phyloP scores from a whole-genome alignment of 2,329 filamentous ascomycete genomes.

The Pseudocercospora ulei region DNA sequence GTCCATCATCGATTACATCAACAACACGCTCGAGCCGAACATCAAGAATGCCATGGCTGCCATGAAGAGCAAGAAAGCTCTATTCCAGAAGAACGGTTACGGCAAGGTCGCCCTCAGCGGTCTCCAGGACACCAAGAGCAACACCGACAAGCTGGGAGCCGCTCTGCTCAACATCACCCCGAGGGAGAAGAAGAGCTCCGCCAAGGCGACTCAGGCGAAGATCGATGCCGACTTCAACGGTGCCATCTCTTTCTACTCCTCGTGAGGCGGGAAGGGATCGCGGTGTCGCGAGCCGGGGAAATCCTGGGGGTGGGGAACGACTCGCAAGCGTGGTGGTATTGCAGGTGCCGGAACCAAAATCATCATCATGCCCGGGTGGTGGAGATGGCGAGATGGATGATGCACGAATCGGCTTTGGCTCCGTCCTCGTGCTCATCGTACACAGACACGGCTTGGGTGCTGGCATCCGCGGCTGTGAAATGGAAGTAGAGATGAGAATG shows the following conservation, averaged over 20 bases:
- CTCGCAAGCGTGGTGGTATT: conserved; percentile 1
- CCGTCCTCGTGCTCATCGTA: no score
- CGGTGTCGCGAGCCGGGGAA: background rate
- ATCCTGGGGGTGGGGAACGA: background rate
- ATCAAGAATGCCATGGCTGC: conserved; percentile 16
- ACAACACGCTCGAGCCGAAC: conserved; percentile 22
- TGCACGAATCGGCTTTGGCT: no score
- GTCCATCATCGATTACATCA: conserved; percentile 20
- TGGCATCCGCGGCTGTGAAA: no score
- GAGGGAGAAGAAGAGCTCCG: conserved; percentile 11
- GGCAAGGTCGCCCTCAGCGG: conserved; percentile 14
- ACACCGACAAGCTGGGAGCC: conserved; percentile 16
- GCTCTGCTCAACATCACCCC: conserved; percentile 16
- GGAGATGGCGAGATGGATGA: no score
- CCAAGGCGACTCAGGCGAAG: conserved; percentile 17
- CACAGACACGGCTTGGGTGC: no score
- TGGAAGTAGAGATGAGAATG: no score
- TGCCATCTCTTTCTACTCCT: conserved; percentile 12
- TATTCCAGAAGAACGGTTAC: conserved; percentile 16
- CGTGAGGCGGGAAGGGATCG: background rate
- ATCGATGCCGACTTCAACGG: conserved; percentile 37
- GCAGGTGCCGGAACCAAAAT: no score
- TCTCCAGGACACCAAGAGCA: conserved; percentile 12
- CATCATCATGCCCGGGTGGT: no score
- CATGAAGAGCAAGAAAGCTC: conserved; percentile 19